phyloP scores from a whole-genome alignment of 1,139 yeast species.

The Lizanozyma gosingica region DNA sequence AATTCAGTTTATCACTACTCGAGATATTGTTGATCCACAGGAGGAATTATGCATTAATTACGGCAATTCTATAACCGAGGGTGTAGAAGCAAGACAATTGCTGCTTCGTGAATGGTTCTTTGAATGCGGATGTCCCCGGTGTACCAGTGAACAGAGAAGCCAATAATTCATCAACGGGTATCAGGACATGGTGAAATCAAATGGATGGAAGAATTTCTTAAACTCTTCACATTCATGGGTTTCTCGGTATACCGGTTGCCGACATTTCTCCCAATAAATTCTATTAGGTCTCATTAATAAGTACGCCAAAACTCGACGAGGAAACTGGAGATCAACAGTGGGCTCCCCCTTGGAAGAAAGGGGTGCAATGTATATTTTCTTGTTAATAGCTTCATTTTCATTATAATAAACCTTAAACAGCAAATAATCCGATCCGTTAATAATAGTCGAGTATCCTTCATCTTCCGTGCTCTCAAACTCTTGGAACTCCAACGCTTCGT shows the following conservation, averaged over 20 bases:
- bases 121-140: conserved; percentile 28
- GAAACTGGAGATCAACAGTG: conserved; percentile 64
- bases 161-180: not conserved
- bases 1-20: not conserved
- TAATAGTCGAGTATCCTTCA: conserved; percentile 12
- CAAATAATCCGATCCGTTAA: conserved; percentile 32
- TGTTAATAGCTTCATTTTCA: conserved; percentile 5
- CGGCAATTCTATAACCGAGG: conserved; percentile 29
- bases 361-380: conserved; percentile 13
- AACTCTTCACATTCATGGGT: conserved; percentile 51
- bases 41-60: conserved; percentile 36
- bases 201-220: conserved; percentile 38
- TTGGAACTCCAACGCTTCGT: conserved; percentile 34
- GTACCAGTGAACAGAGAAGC: conserved; percentile 12
- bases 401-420: conserved; percentile 23
- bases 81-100: conserved; percentile 18
- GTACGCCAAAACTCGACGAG: conserved; percentile 64
- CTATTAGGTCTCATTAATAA: conserved; percentile 52
- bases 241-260: conserved; percentile 51
- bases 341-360: conserved; percentile 15
- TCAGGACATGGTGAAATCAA: conserved; percentile 27
- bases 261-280: conserved; percentile 66
- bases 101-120: conserved; percentile 37
- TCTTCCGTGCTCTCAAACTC: conserved; percentile 15
- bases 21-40: conserved; percentile 10